A percentile compares a stretch with the other conserved stretches of the same genome.
phyloP scores from a whole-genome alignment of 164 flowering plant species.

The Sextonia rubra region DNA sequence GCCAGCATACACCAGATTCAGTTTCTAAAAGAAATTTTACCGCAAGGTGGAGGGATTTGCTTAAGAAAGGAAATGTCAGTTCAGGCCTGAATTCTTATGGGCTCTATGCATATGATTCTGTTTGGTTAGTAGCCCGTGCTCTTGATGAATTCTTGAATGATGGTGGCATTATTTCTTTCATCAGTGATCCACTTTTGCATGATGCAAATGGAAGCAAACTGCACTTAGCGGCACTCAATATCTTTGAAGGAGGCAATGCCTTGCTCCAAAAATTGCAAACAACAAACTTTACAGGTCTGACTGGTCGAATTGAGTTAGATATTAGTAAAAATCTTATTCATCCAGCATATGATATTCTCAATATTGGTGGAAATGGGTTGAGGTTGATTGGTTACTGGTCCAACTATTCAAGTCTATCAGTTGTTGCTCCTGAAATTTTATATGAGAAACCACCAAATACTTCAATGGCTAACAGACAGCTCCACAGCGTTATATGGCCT shows the following conservation, averaged over 20 bases:
- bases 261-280: constrained; percentile 39
- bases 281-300: constrained; percentile 61
- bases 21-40: constrained; percentile 37
- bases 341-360: constrained; percentile 72
- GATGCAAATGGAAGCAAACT: constrained; percentile 38
- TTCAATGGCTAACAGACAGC: constrained; percentile 48
- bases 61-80: constrained; percentile 18
- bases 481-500: constrained; percentile 74
- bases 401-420: constrained; percentile 69
- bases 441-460: constrained; percentile 49
- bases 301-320: constrained; percentile 62
- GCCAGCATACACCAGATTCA: constrained; percentile 71
- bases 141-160: constrained; percentile 51
- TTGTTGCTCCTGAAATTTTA: constrained; percentile 58
- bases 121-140: constrained; percentile 79
- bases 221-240: constrained; percentile 39
- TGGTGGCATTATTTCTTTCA: constrained; percentile 56
- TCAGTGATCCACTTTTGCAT: constrained; percentile 44
- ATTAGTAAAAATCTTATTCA: constrained; percentile 44
- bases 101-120: constrained; percentile 85
- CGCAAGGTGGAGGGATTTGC: constrained; percentile 49
- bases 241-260: constrained; percentile 51
- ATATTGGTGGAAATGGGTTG: constrained; percentile 50
- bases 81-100: constrained; percentile 57
- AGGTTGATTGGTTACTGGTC: constrained; percentile 83